Evolutionary conservation across 768 basidiomycete species (phyloP).

Genomic region (Russula abietina): DNA sequence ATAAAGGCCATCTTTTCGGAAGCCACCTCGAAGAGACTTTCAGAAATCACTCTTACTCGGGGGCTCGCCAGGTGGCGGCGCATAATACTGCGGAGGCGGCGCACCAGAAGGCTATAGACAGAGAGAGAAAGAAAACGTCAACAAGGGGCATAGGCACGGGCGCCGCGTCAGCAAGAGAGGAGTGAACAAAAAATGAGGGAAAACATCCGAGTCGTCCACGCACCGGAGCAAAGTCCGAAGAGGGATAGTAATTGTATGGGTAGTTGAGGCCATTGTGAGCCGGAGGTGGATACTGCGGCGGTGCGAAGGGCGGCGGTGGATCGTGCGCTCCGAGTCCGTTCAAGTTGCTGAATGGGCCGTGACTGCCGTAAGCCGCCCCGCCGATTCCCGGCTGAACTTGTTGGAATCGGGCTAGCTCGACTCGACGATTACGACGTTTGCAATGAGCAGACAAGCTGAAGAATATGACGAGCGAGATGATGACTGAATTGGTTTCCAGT

Average conservation of each 20-base stretch:
- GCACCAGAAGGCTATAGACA: too few species aligned
- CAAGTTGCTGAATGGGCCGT: too few species aligned
- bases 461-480: background rate
- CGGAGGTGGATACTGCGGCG: constrained; percentile 17
- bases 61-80: constrained; percentile 4
- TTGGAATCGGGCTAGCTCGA: background rate
- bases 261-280: background rate
- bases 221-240: constrained; percentile 7
- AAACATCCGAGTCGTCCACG: background rate
- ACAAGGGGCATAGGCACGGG: too few species aligned
- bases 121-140: too few species aligned
- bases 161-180: background rate
- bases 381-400: background rate
- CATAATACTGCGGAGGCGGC: constrained; percentile 13
- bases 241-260: background rate
- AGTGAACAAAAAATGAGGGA: background rate
- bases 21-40: background rate
- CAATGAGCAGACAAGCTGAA: background rate
- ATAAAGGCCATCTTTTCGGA: background rate
- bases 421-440: background rate
- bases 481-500: background rate
- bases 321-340: background rate
- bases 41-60: background rate
- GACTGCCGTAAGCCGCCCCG: background rate
- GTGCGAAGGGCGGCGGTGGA: background rate